Conservation (phyloP, 805 yeast species). For the Cyberlindnera meyerae region DNA sequence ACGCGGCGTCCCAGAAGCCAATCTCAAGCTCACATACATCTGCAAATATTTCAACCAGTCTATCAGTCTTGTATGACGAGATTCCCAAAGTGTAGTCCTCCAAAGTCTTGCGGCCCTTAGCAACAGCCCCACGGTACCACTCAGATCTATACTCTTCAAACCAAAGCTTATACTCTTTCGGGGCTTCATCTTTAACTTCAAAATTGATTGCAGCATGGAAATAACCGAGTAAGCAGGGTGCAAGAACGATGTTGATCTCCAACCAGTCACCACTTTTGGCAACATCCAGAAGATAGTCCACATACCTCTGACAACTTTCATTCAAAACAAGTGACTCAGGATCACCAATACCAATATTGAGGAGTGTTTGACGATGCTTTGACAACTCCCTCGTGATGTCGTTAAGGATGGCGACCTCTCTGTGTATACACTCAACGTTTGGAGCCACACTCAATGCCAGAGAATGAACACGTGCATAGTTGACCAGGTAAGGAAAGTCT, state of each 20-base stretch:
- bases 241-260: conserved; percentile 60
- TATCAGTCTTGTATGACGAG: conserved; percentile 41
- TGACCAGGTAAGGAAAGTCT: conserved; percentile 66
- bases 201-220: conserved; percentile 41
- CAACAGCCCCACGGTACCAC: conserved; percentile 51
- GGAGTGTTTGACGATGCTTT: conserved; percentile 49
- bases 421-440: conserved; percentile 42
- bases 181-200: conserved; percentile 29
- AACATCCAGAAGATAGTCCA: conserved; percentile 51
- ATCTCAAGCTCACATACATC: conserved; percentile 58
- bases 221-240: conserved; percentile 73
- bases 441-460: conserved; percentile 62
- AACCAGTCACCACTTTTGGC: conserved; percentile 55
- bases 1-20: conserved; percentile 60
- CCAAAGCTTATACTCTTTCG: conserved; percentile 43
- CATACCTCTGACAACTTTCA: conserved; percentile 54
- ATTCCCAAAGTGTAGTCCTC: conserved; percentile 39
- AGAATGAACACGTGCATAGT: conserved; percentile 62
- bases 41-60: conserved; percentile 52
- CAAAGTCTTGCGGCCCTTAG: conserved; percentile 44
- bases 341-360: conserved; percentile 34
- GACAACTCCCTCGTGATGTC: conserved; percentile 52
- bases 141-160: conserved; percentile 54
- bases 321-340: conserved; percentile 46
- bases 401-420: conserved; percentile 45